Evolutionary conservation across 2,329 filamentous ascomycete species (phyloP).

Genomic region (Penicillium capsulatum): DNA sequence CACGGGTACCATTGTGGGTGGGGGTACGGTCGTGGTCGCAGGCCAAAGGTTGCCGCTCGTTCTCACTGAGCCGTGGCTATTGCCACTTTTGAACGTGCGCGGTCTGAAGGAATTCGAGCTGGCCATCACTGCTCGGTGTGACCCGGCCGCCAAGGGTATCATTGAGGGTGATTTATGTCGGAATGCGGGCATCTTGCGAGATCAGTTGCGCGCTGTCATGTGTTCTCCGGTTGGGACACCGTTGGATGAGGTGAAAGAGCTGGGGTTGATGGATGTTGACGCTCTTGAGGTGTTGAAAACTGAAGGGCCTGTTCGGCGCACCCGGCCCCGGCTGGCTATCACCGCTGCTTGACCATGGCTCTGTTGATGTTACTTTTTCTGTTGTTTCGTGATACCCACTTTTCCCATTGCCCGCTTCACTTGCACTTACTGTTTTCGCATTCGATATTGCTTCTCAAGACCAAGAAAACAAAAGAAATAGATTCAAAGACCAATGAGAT

Average conservation of each 20-base stretch:
- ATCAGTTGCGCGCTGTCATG: slow-evolving; percentile 24
- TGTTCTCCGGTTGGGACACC: slow-evolving; percentile 17
- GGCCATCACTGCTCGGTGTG: slow-evolving; percentile 33
- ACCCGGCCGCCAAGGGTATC: slow-evolving; percentile 24
- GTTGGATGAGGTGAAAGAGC: slow-evolving; percentile 5
- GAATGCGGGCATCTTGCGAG: slow-evolving; percentile 27
- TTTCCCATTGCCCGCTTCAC: too few species aligned
- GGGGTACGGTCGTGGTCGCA: slow-evolving; percentile 13
- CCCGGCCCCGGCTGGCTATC: slow-evolving; percentile 25
- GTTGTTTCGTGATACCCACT: too few species aligned
- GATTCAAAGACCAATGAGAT: too few species aligned
- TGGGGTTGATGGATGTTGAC: slow-evolving; percentile 2
- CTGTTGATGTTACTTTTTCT: too few species aligned
- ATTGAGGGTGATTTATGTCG: slow-evolving; percentile 27
- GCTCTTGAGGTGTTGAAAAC: slow-evolving; percentile 6
- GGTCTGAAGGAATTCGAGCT: slow-evolving; percentile 32
- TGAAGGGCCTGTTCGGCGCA: slow-evolving; percentile 3
- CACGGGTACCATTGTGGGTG: slow-evolving; percentile 14
- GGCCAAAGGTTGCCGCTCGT: slow-evolving; percentile 26
- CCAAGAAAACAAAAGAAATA: too few species aligned
- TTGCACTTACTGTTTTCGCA: too few species aligned
- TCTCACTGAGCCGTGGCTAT: slow-evolving; percentile 28
- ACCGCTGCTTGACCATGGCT: slow-evolving; percentile 23
- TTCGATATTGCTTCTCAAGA: too few species aligned
- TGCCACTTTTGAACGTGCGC: slow-evolving; percentile 27